Conservation (phyloP, 768 basidiomycete genomes). For the Tricholoma sp. region DNA sequence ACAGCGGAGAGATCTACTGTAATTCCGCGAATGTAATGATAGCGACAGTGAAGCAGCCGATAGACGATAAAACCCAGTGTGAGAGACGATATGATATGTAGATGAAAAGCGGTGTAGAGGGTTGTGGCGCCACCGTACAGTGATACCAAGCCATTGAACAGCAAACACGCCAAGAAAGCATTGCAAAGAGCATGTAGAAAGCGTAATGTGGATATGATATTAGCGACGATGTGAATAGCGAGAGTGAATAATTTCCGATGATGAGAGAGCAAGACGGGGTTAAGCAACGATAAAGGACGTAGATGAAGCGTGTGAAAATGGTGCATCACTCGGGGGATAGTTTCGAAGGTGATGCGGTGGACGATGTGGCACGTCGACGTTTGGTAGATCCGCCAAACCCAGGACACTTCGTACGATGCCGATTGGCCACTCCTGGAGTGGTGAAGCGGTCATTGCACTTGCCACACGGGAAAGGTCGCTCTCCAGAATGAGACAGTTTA, state of each 20-base stretch:
- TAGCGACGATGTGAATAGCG: neutral
- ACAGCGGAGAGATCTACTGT: neutral
- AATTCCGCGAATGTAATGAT: neutral
- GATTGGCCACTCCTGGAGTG: neutral
- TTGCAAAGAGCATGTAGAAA: neutral
- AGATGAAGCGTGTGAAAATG: neutral
- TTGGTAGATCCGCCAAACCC: neutral
- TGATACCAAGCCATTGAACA: neutral
- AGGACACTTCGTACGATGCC: neutral
- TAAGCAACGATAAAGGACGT: neutral
- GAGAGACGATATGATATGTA: neutral
- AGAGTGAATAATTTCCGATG: neutral
- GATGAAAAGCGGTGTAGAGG: neutral
- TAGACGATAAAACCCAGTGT: neutral
- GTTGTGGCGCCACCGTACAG: neutral
- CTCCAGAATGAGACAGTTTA: neutral
- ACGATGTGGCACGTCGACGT: neutral
- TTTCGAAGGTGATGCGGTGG: neutral
- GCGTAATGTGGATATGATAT: neutral
- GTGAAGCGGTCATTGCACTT: neutral
- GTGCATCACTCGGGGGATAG: neutral
- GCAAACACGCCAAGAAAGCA: neutral
- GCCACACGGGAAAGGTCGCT: neutral
- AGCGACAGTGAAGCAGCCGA: neutral
- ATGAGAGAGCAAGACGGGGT: too few relatives aligned